Base-by-base conservation (phyloP, 2,329 filamentous ascomycete species). In the Lasiodiplodia gonubiensis region DNA sequence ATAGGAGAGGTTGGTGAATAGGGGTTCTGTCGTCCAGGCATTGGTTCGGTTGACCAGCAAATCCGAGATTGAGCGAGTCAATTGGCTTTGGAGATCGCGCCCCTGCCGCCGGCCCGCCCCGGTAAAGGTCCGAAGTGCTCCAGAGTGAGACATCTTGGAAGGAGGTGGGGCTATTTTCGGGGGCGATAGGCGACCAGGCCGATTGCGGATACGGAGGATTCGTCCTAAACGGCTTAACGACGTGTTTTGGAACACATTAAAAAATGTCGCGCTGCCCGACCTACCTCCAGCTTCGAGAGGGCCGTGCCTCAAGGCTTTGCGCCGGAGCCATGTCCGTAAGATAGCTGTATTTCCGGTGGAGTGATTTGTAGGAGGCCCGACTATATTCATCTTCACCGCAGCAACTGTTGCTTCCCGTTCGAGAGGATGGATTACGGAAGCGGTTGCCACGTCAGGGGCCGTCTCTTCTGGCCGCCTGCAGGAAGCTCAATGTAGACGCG, bases 1-100 rank as follows among this genome's bases (percentile, higher is more conserved):
- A 63, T 33, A 63, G 59, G 59, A 63, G 59, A 63, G 25, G 59
- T 51, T 51, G 59, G 46, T 27, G 33, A 63, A 63, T 63, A 63
- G 59, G 59, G 59, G 59, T 23, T 63, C 30, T 25, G 59, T 35
- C 18, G 59, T 39, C 33, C 33, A 51, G 30, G 59, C 59, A 63
- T 63, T 63, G 59, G 59, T 51, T 63, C 59, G 59, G 59, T 63
- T 63, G 59, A 30, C 30, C 42, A 51, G 30, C 59, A 51, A 63
- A 63, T 63, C 59, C 59, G 59, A 61, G 27, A 61, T 61, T 61
- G 57, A 46, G 57, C 57, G 57, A 52, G 59, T 63, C 46, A 63
- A 63, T 25, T 51, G 59, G 59, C 14, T 21, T n/a, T 63, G 59
- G 59, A 63, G 59, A 63, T 63, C 59, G 21, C 18, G 49, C 59